Evolutionary conservation across 2,329 filamentous ascomycete genomes (phyloP).

Genomic region (Fusarium zealandicum): DNA sequence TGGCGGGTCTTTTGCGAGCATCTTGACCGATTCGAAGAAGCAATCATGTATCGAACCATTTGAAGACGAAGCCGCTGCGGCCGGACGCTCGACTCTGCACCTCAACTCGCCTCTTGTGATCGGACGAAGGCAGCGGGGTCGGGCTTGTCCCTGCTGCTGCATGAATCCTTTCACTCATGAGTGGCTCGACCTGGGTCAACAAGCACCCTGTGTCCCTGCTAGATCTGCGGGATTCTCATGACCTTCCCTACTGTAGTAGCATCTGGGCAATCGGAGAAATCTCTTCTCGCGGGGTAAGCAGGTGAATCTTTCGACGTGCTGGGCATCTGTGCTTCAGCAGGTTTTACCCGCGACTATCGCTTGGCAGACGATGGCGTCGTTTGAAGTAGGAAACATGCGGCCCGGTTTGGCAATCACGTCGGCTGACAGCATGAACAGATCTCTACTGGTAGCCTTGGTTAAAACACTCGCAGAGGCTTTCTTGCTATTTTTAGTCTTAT

Average conservation of each 20-base stretch:
- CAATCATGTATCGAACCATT: constrained; percentile 23
- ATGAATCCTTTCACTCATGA: constrained; percentile 1
- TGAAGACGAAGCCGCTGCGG: constrained; percentile 4
- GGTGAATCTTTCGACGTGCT: background rate
- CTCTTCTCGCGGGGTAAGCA: background rate
- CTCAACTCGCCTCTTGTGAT: constrained; percentile 7
- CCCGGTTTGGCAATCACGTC: background rate
- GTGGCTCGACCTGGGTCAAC: background rate
- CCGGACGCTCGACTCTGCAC: constrained; percentile 19
- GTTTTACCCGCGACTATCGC: constrained; percentile 5
- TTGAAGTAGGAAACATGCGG: background rate
- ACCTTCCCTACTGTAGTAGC: background rate
- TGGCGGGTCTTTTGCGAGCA: constrained; percentile 8
- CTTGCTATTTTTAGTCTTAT: constrained; percentile 3
- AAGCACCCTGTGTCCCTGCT: background rate
- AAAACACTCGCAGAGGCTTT: background rate
- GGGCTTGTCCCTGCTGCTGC: constrained; percentile 5
- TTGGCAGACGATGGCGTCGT: background rate
- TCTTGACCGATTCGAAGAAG: constrained; percentile 14
- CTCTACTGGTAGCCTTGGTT: background rate
- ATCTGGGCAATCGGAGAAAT: background rate
- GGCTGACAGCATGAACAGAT: background rate
- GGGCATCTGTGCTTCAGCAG: background rate
- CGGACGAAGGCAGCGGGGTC: constrained; percentile 2
- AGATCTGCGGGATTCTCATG: background rate